These are phyloP conservation scores for Cladosporium sp. DNA, from an alignment of 2,329 filamentous ascomycete genomes.

Conservation along the genomic window DNA sequence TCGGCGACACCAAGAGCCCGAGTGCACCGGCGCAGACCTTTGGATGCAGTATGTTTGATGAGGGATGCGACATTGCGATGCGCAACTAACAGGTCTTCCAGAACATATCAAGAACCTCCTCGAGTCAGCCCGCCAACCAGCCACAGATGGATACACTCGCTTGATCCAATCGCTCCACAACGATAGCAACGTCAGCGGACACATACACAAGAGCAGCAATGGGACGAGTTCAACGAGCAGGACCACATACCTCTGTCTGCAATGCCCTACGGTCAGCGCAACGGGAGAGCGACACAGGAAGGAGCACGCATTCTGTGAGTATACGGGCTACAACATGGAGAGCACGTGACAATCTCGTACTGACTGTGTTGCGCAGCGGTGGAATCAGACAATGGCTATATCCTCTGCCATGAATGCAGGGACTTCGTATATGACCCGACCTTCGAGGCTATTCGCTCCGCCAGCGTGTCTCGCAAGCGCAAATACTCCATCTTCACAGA, in stretches of 20 bases:
- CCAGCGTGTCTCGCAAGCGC: constrained; percentile 62
- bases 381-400: constrained; percentile 71
- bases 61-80: constrained; percentile 33
- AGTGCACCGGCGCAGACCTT: constrained; percentile 43
- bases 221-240: constrained; percentile 28
- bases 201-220: constrained; percentile 59
- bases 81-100: constrained; percentile 39
- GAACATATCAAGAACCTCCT: constrained; percentile 73
- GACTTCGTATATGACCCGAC: constrained; percentile 83
- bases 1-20: constrained; percentile 40
- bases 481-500: constrained; percentile 65
- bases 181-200: constrained; percentile 66
- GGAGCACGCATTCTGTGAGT: constrained; percentile 70
- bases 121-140: constrained; percentile 67
- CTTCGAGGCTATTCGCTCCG: constrained; percentile 71
- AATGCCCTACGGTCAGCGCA: constrained; percentile 70
- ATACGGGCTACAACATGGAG: background rate
- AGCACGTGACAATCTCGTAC: constrained; percentile 30
- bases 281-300: constrained; percentile 73
- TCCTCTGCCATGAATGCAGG: constrained; percentile 81
- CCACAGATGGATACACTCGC: constrained; percentile 71
- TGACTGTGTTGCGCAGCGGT: constrained; percentile 58
- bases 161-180: constrained; percentile 72
- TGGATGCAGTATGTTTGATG: constrained; percentile 43
- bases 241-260: constrained; percentile 65